These are phyloP conservation scores for Mortierella sp. DNA, from an alignment of 371 early-diverging fungal genomes.

Conservation along the genomic window DNA sequence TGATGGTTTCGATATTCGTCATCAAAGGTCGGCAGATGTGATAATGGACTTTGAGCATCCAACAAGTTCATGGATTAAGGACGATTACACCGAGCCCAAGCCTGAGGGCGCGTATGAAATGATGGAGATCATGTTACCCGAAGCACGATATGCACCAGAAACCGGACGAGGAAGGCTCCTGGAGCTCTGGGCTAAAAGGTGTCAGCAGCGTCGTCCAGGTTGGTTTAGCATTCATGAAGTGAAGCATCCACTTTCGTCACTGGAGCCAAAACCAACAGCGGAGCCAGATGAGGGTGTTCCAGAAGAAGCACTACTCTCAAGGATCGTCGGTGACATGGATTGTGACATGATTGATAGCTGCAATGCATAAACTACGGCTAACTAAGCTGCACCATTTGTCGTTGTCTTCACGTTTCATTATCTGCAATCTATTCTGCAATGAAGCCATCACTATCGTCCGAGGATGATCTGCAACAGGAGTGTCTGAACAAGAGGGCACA, in stretches of 20 bases:
- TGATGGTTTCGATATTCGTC: slow-evolving; percentile 71
- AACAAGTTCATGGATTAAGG: slow-evolving; percentile 61
- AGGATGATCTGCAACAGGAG: too few species aligned
- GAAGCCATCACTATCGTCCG: too few species aligned
- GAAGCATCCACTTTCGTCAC: slow-evolving; percentile 25
- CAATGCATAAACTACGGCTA: too few species aligned
- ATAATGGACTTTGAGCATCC: slow-evolving; percentile 71
- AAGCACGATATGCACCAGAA: slow-evolving; percentile 58
- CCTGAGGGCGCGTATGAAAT: slow-evolving; percentile 66
- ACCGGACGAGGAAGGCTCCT: slow-evolving; percentile 61
- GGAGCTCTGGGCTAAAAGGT: slow-evolving; percentile 67
- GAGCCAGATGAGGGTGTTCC: slow-evolving; percentile 7
- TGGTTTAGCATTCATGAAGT: slow-evolving; percentile 70
- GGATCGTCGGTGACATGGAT: slow-evolving; percentile 32
- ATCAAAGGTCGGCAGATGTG: slow-evolving; percentile 73
- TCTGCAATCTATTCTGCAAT: too few species aligned
- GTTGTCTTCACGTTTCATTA: too few species aligned
- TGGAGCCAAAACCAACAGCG: background rate
- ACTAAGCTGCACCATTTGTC: too few species aligned
- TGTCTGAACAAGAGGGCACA: too few species aligned
- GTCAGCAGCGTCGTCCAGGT: slow-evolving; percentile 62
- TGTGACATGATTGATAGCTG: too few species aligned
- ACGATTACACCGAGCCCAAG: slow-evolving; percentile 69
- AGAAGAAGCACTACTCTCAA: slow-evolving; percentile 22
- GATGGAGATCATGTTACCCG: slow-evolving; percentile 74